Evolutionary conservation across 2,329 filamentous ascomycete species (phyloP), one percentile per base, ranked within the genome.

Genomic region (Aspergillus brunneoviolaceus): DNA sequence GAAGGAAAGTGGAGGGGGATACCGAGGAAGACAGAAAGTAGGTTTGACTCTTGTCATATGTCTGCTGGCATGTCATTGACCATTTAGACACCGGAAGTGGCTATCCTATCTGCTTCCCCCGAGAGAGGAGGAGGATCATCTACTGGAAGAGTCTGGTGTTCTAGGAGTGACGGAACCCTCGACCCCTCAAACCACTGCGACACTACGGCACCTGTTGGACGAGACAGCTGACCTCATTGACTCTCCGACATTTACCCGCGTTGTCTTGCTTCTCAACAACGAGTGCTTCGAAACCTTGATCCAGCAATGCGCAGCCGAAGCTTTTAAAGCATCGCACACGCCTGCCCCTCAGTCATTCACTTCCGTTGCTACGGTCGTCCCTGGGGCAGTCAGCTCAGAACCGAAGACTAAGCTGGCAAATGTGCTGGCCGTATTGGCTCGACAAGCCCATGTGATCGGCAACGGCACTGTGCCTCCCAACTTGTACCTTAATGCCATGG

Each of bases 221-320:
- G 95, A 99, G 80, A 98, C 95, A 2, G 91, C 94, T 45, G 95
- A 99, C 73, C 85, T 99, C 25, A 89, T 98, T 71, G 95, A 99
- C 72, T 97, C 95, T 1, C 95, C 95, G 0, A 86, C 91, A 39
- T 98, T 98, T 77, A 85, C 88, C 0, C 89, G 92, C 70, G 92
- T 99, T 39, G 84, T 97, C 49, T 91, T 89, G 2, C 87, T 91
- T 60, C 84, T 97, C 58, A 89, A 98, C 61, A 93, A 98, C 74
- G 85, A 92, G 50, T 90, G 89, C 57, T 99, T 97, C 78, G 90
- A 90, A 2, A 85, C 89, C 25, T 84, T 99, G 16, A 84, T 96
- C 27, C 90, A 97, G 70, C 84, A 95, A 76, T 85, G 97, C 57
- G 88, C 90, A 5, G 82, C 85, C 3, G 87, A 91, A 64, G 89